Percentiles rank a stretch among this genome's conserved stretches.
Evolutionary conservation across 2,329 filamentous ascomycete genomes (phyloP).

Genomic region (Graphilbum fragrans): DNA sequence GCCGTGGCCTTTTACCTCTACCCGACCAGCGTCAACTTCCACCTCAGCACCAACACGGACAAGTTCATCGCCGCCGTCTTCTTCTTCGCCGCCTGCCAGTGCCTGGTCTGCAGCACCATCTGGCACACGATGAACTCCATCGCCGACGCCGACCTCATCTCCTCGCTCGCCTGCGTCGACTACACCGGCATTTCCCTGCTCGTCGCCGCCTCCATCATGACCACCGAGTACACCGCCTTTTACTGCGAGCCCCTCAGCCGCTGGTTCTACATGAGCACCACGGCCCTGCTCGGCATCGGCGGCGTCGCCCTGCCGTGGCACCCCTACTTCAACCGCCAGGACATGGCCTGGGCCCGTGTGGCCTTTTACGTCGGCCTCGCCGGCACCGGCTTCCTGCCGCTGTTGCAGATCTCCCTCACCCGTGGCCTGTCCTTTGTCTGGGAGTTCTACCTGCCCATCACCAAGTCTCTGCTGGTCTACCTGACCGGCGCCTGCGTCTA

Average conservation of each 20-base stretch:
- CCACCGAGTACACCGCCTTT: constrained; percentile 96
- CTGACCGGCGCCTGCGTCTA: constrained; percentile 76
- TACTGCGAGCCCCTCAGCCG: constrained; percentile 89
- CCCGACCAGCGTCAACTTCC: constrained; percentile 76
- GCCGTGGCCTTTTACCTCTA: constrained; percentile 94
- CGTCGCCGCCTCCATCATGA: constrained; percentile 93
- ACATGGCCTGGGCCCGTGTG: constrained; percentile 90
- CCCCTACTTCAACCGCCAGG: constrained; percentile 79
- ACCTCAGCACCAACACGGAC: constrained; percentile 73
- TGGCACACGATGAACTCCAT: constrained; percentile 99
- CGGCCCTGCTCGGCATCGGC: constrained; percentile 67
- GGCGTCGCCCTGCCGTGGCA: constrained; percentile 94
- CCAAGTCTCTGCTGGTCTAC: constrained; percentile 81
- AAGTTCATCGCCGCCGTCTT: constrained; percentile 86
- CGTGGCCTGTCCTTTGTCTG: constrained; percentile 71
- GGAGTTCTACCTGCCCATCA: constrained; percentile 79
- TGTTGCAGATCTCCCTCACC: constrained; percentile 69
- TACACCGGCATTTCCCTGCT: constrained; percentile 95
- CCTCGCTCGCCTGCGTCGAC: constrained; percentile 93
- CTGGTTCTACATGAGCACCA: constrained; percentile 74
- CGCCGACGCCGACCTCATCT: constrained; percentile 77
- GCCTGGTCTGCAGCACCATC: constrained; percentile 84
- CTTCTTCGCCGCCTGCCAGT: constrained; percentile 92
- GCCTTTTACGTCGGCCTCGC: constrained; percentile 83
- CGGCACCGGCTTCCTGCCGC: constrained; percentile 77